phyloP scores from a whole-genome alignment of 1,284 basidiomycete species.

The Leccinum griseonigrum region DNA sequence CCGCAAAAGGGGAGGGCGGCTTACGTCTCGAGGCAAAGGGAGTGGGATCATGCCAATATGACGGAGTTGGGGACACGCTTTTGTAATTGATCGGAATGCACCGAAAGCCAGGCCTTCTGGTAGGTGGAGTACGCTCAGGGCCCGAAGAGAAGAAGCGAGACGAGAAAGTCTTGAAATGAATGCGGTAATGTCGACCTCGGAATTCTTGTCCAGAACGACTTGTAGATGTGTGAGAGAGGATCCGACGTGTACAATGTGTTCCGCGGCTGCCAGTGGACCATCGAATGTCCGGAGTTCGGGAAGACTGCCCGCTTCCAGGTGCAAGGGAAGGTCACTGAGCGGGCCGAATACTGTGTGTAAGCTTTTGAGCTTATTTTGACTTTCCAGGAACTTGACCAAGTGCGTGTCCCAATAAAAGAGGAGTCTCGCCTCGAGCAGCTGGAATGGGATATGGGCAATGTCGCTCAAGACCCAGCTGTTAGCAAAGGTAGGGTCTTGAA shows the following conservation, averaged over 20 bases:
- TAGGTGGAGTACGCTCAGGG: conserved; percentile 33
- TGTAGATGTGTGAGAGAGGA: conserved; percentile 30
- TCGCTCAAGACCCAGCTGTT: conserved; percentile 30
- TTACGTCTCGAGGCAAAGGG: conserved; percentile 32
- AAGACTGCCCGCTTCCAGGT: conserved; percentile 31
- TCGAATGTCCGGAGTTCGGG: conserved; percentile 30
- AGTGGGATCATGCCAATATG: conserved; percentile 33
- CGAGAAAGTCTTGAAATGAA: conserved; percentile 27
- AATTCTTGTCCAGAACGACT: conserved; percentile 24
- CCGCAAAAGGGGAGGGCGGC: conserved; percentile 8
- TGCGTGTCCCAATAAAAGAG: conserved; percentile 29
- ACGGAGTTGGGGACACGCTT: conserved; percentile 32
- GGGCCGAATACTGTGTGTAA: conserved; percentile 29
- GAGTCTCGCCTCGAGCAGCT: conserved; percentile 31
- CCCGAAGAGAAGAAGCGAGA: conserved; percentile 30
- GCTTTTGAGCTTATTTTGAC: conserved; percentile 32
- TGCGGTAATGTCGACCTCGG: conserved; percentile 23
- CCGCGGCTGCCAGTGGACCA: conserved; percentile 26
- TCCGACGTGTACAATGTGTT: conserved; percentile 27
- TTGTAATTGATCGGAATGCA: conserved; percentile 32
- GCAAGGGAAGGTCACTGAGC: conserved; percentile 19
- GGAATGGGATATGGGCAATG: conserved; percentile 30
- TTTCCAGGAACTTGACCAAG: conserved; percentile 33
- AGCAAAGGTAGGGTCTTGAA: conserved; percentile 29
- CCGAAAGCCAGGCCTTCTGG: conserved; percentile 27